phyloP scores from a whole-genome alignment of 495 filamentous ascomycete species.

The Xylaria scruposa region DNA sequence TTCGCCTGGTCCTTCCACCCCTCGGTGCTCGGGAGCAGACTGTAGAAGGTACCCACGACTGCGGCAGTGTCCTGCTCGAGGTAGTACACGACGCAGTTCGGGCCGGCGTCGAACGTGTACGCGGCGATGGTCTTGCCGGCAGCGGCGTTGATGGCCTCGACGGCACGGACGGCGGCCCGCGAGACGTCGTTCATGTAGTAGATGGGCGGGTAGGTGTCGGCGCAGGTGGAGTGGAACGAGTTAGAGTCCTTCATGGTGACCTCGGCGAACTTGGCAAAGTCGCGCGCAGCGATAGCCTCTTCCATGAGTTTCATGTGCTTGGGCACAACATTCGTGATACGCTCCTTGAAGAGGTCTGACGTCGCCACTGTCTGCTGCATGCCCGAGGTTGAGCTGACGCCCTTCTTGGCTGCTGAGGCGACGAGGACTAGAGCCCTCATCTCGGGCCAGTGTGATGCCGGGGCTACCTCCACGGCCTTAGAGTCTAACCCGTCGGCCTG shows the following conservation, averaged over 20 bases:
- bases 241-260: slow-evolving; percentile 97
- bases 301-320: slow-evolving; percentile 86
- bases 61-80: slow-evolving; percentile 73
- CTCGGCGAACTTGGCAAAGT: slow-evolving; percentile 87
- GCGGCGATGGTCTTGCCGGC: slow-evolving; percentile 79
- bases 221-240: slow-evolving; percentile 91
- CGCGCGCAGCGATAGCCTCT: slow-evolving; percentile 71
- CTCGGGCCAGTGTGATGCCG: slow-evolving; percentile 87
- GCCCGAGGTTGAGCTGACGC: slow-evolving; percentile 84
- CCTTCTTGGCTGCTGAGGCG: slow-evolving; percentile 91
- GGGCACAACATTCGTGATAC: slow-evolving; percentile 78
- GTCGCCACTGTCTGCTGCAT: slow-evolving; percentile 97
- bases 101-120: slow-evolving; percentile 98
- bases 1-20: slow-evolving; percentile 66
- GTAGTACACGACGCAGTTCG: slow-evolving; percentile 96
- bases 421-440: slow-evolving; percentile 94
- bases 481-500: slow-evolving; percentile 81
- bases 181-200: slow-evolving; percentile 97
- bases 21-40: slow-evolving; percentile 56
- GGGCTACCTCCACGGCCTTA: slow-evolving; percentile 82
- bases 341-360: slow-evolving; percentile 77
- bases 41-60: slow-evolving; percentile 76
- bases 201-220: slow-evolving; percentile 95
- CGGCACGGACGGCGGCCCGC: slow-evolving; percentile 80
- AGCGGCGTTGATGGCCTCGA: slow-evolving; percentile 83